Percentiles rank a stretch among this genome's conserved stretches.
Evolutionary conservation across 2,329 filamentous ascomycete species (phyloP).

Genomic region (Beauveria asiatica): DNA sequence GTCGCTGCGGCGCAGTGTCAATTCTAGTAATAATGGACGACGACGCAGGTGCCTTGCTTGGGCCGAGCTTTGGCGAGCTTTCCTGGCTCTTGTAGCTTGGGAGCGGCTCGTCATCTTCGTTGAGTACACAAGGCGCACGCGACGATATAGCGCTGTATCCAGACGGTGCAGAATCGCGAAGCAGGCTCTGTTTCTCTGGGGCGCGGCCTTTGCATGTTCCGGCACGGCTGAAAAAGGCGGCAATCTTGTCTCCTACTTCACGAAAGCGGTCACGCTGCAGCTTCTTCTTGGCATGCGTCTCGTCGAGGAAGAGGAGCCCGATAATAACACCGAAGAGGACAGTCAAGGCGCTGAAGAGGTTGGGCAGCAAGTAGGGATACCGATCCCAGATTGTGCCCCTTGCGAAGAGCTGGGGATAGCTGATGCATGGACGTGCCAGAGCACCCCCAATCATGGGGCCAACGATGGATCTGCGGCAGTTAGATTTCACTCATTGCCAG

Average conservation of each 20-base stretch:
- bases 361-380: slow-evolving; percentile 86
- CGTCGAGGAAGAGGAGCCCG: slow-evolving; percentile 82
- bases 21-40: slow-evolving; percentile 14
- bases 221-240: slow-evolving; percentile 32
- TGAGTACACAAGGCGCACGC: neutral
- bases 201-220: slow-evolving; percentile 28
- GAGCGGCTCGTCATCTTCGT: slow-evolving; percentile 47
- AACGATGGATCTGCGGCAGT: slow-evolving; percentile 63
- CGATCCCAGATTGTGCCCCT: slow-evolving; percentile 70
- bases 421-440: slow-evolving; percentile 76
- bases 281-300: slow-evolving; percentile 83
- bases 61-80: slow-evolving; percentile 39
- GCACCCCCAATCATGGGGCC: slow-evolving; percentile 87
- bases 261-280: slow-evolving; percentile 65
- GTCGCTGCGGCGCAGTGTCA: slow-evolving; percentile 11
- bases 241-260: slow-evolving; percentile 66
- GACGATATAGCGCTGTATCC: slow-evolving; percentile 47
- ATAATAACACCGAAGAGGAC: slow-evolving; percentile 68
- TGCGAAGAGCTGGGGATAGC: slow-evolving; percentile 66
- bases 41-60: slow-evolving; percentile 20
- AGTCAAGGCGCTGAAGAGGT: slow-evolving; percentile 78
- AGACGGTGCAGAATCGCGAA: slow-evolving; percentile 52
- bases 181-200: slow-evolving; percentile 53
- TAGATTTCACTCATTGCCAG: slow-evolving; percentile 21
- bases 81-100: slow-evolving; percentile 61